phyloP scores from a whole-genome alignment of 1,284 basidiomycete genomes.

The Amylostereum areolatum region DNA sequence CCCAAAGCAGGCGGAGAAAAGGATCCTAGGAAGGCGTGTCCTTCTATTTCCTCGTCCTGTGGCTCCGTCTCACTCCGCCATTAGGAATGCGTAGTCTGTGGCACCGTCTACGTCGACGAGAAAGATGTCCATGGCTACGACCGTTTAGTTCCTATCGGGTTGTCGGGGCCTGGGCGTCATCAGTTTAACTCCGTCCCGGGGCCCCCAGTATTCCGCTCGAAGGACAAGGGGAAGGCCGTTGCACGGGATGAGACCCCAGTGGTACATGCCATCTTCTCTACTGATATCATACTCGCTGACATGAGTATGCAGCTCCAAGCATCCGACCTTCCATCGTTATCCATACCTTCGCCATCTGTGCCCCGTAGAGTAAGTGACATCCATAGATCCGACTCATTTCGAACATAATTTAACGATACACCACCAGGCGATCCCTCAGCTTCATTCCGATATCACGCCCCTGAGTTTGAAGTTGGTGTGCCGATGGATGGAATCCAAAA shows the following conservation, averaged over 20 bases:
- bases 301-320: no score
- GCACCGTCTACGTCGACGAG: conserved; percentile 52
- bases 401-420: no score
- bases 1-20: conserved; percentile 56
- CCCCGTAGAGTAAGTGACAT: no score
- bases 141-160: conserved; percentile 32
- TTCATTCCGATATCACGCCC: no score
- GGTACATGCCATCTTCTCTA: conserved; percentile 6
- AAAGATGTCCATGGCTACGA: conserved; percentile 44
- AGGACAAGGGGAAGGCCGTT: conserved; percentile 11
- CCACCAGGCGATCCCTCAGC: no score
- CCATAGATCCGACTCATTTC: no score
- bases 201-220: background rate
- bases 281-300: background rate
- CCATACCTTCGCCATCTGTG: background rate
- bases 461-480: no score
- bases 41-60: background rate
- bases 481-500: no score
- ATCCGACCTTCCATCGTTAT: background rate
- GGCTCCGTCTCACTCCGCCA: background rate
- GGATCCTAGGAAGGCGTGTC: conserved; percentile 56
- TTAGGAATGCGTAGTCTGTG: conserved; percentile 78
- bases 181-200: background rate
- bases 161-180: conserved; percentile 5
- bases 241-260: conserved; percentile 1